These are phyloP conservation scores for Rhodotorula paludigena DNA, from an alignment of 768 basidiomycete genomes.

Conservation along the genomic window DNA sequence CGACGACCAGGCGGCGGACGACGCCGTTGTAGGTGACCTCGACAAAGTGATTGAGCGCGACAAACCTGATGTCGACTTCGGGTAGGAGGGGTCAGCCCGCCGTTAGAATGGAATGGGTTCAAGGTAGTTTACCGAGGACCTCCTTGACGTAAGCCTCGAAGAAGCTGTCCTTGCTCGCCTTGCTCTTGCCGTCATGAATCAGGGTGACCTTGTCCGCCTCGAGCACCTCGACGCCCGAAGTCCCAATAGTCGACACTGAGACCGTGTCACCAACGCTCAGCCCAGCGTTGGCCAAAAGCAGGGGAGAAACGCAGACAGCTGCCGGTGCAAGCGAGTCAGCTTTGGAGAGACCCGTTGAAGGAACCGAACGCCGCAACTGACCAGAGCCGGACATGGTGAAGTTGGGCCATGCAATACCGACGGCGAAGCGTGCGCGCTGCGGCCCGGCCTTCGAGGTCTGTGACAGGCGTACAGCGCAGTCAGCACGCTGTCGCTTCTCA, in stretches of 20 bases:
- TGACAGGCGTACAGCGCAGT: background rate
- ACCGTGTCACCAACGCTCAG: constrained; percentile 3
- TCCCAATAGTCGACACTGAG: constrained; percentile 27
- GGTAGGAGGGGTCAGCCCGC: background rate
- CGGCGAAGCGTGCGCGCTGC: constrained; percentile 7
- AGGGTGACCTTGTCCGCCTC: constrained; percentile 31
- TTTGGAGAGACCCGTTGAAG: background rate
- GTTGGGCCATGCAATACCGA: constrained; percentile 36
- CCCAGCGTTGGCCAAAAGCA: constrained; percentile 29
- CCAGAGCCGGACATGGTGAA: constrained; percentile 26
- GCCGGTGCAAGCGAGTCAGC: background rate
- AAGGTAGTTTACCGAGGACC: constrained; percentile 16
- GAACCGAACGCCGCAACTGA: background rate
- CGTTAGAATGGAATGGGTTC: accelerated
- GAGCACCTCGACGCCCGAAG: constrained; percentile 21
- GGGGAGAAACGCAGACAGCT: constrained; percentile 24
- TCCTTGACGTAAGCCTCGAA: constrained; percentile 39
- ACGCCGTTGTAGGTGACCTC: constrained; percentile 35
- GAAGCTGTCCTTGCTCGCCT: constrained; percentile 34
- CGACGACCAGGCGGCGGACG: constrained; percentile 28
- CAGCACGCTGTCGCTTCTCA: too few relatives aligned
- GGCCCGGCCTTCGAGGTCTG: background rate
- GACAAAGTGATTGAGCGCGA: constrained; percentile 32
- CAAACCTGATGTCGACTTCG: constrained; percentile 37
- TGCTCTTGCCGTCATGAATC: constrained; percentile 34